These are phyloP conservation scores for Alternaria brassicae DNA, from an alignment of 2,329 filamentous ascomycete genomes.

Conservation along the genomic window DNA sequence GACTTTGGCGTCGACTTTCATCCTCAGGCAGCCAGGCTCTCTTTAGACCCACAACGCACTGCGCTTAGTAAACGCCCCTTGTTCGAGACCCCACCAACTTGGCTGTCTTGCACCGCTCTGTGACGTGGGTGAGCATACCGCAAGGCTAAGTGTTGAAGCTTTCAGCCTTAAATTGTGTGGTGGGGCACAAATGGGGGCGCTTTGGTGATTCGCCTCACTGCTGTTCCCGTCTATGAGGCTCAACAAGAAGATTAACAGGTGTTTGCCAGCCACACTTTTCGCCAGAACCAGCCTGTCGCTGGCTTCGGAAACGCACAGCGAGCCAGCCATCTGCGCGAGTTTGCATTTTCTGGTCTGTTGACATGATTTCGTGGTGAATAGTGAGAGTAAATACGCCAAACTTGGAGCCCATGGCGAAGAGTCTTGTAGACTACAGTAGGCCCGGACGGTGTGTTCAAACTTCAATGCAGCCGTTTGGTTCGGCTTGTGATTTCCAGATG, in stretches of 20 bases:
- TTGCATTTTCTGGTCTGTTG: background rate
- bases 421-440: background rate
- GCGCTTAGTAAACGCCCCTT: background rate
- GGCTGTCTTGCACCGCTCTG: constrained; percentile 17
- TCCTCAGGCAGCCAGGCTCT: background rate
- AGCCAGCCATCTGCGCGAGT: background rate
- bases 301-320: background rate
- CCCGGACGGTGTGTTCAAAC: background rate
- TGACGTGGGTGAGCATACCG: constrained; percentile 27
- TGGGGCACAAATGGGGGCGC: constrained; percentile 14
- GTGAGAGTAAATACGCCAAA: background rate
- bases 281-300: background rate
- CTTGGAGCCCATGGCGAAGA: constrained; percentile 1
- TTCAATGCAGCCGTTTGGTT: background rate
- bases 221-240: constrained; percentile 11
- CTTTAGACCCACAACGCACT: background rate
- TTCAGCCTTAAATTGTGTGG: constrained; percentile 27
- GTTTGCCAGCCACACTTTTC: background rate
- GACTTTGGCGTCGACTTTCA: background rate
- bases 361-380: constrained; percentile 9
- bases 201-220: constrained; percentile 13
- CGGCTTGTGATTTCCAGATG: constrained; percentile 20
- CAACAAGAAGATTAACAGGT: constrained; percentile 5
- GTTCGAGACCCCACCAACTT: constrained; percentile 1
- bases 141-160: constrained; percentile 20